Percentiles rank a stretch among this genome's conserved stretches.
These are phyloP conservation scores for Trichoderma oligosporum DNA, from an alignment of 2,329 filamentous ascomycete species.

Conservation along the genomic window DNA sequence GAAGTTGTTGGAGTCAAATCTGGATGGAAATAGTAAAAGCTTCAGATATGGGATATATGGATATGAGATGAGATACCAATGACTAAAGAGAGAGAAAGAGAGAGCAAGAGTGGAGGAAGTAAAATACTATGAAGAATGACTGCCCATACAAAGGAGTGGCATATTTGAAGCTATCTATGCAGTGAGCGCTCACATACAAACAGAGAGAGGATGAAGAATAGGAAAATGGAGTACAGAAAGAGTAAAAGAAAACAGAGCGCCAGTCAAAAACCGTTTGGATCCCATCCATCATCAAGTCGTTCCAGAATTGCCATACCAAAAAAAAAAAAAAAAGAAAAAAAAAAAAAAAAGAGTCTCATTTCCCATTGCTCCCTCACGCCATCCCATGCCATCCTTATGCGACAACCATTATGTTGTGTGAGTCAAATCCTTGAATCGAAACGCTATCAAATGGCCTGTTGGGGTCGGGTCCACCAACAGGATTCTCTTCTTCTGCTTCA, in stretches of 20 bases:
- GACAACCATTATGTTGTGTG: constrained; percentile 22
- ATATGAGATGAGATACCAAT: constrained; percentile 1
- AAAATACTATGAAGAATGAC: neutral
- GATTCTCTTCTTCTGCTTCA: neutral
- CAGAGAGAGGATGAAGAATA: neutral
- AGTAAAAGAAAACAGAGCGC: neutral
- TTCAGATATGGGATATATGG: neutral
- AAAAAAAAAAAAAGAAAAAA: neutral
- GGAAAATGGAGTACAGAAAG: neutral
- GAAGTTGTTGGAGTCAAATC: neutral
- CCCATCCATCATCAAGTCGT: constrained; percentile 18
- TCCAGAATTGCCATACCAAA: neutral
- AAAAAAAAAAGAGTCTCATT: neutral
- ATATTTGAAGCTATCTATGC: constrained; percentile 3
- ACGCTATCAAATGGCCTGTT: constrained; percentile 16
- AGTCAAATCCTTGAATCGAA: constrained; percentile 20
- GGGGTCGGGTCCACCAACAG: neutral
- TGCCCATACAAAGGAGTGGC: constrained; percentile 8
- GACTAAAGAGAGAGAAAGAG: neutral
- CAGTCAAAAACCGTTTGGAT: constrained; percentile 1
- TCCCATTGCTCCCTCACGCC: constrained; percentile 8
- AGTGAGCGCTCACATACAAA: neutral
- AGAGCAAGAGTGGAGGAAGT: neutral
- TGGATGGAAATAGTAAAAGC: neutral
- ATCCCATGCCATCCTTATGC: constrained; percentile 19